phyloP scores from a whole-genome alignment of 2,329 filamentous ascomycete species.

The Cladosporium sp. region DNA sequence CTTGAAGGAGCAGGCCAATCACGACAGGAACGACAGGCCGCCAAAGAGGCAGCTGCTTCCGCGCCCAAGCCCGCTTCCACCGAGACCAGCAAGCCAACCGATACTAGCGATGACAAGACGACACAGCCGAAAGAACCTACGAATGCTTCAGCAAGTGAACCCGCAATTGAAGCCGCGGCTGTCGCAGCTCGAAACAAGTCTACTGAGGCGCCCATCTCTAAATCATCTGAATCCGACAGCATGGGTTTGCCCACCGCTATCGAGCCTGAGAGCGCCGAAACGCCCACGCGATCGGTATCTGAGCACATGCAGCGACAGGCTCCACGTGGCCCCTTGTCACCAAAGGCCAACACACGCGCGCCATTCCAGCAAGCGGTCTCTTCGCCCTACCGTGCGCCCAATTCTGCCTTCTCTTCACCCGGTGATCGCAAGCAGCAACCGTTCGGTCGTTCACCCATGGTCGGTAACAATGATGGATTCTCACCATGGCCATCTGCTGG shows the following conservation, averaged over 20 bases:
- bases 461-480: conserved; percentile 21
- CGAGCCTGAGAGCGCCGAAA: background rate
- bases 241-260: background rate
- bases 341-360: conserved; percentile 19
- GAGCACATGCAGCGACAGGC: conserved; percentile 14
- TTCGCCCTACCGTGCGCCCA: conserved; percentile 21
- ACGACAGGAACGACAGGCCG: conserved; percentile 29
- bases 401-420: conserved; percentile 43
- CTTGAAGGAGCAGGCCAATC: conserved; percentile 30
- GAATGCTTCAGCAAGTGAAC: conserved; percentile 1
- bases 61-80: conserved; percentile 14
- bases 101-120: conserved; percentile 14
- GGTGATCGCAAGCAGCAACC: conserved; percentile 31
- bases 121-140: conserved; percentile 7
- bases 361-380: conserved; percentile 22
- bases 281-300: conserved; percentile 1
- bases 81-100: conserved; percentile 12
- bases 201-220: background rate
- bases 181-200: background rate
- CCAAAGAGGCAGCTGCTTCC: conserved; percentile 25
- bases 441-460: conserved; percentile 29
- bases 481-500: conserved; percentile 37
- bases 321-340: conserved; percentile 19
- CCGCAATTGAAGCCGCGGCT: background rate
- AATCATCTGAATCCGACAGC: background rate